Evolutionary conservation across 257 asterid genomes (phyloP), one percentile per base, ranked within the genome.

Genomic region (Solanum ossicruentum): DNA sequence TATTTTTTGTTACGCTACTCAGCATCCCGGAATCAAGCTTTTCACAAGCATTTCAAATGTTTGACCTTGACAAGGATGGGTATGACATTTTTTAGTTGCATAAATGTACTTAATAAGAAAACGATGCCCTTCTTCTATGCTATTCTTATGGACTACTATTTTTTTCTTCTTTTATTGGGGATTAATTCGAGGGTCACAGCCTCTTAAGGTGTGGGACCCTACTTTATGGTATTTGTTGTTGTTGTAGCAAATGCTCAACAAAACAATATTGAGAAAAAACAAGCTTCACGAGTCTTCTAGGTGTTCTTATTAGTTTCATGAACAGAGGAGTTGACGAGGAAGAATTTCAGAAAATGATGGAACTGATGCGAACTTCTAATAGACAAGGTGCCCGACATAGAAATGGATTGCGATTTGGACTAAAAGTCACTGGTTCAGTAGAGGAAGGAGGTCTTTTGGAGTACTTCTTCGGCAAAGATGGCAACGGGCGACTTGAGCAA

Each of bases 1-100:
- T 96, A 70, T 96, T 96, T 91, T 93, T 96, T 54, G 97, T 93
- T 71, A 96, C 99, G 5, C 88, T 96, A 81, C 88, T 96, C 85
- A 92, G 95, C 88, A 96, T 96, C 45, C 98, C 99, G 4, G 98
- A 96, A 86, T 81, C 97, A 26, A 95, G 98, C 92, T 96, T 96
- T 66, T 88, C 95, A 7, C 92, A 92, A 61, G 97, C 98, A 17
- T 96, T 96, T 81, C 94, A 91, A 80, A 96, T 93, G 97, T 96
- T 96, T 73, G 99, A 96, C 85, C 88, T 93, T 54, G 91, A 96
- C 72, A 87, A 87, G 10, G 92, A 95, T 32, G 98, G 99, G 99
- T 95, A 91, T 12, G 91, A 70, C 54, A 45, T 12, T 61, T 7
- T 32, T 28, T 16, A 16, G 36, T 8, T 67, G 10, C 4, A 5